Evolutionary conservation across 2,329 filamentous ascomycete genomes (phyloP).

Genomic region (Sclerotinia glacialis): DNA sequence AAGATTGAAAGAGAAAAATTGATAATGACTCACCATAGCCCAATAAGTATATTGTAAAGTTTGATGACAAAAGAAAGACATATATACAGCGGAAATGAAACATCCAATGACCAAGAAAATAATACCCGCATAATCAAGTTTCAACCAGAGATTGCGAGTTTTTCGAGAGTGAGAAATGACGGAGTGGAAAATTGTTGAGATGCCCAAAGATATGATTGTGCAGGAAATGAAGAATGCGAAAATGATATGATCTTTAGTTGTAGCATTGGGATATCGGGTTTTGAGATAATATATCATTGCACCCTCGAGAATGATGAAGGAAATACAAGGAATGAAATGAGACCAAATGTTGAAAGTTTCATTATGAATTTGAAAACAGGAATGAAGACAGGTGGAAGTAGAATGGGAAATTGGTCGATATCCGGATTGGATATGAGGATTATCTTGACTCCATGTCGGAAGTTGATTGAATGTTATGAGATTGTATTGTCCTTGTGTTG

Average conservation of each 20-base stretch:
- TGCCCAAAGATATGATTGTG: slow-evolving; percentile 41
- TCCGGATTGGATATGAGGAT: slow-evolving; percentile 43
- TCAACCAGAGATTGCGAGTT: slow-evolving; percentile 41
- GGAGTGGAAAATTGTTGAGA: slow-evolving; percentile 44
- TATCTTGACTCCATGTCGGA: slow-evolving; percentile 46
- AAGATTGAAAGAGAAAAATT: not conserved
- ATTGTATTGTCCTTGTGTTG: not conserved
- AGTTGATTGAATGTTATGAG: slow-evolving; percentile 37
- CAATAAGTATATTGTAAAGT: slow-evolving; percentile 39
- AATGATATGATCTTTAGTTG: slow-evolving; percentile 41
- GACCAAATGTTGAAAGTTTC: slow-evolving; percentile 47
- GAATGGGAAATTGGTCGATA: slow-evolving; percentile 47
- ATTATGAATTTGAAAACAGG: slow-evolving; percentile 46
- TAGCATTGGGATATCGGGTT: slow-evolving; percentile 39
- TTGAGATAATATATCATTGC: slow-evolving; percentile 37
- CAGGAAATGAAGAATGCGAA: slow-evolving; percentile 44
- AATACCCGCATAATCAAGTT: slow-evolving; percentile 43
- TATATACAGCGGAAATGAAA: slow-evolving; percentile 44
- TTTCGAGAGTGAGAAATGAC: slow-evolving; percentile 43
- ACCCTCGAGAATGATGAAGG: slow-evolving; percentile 40
- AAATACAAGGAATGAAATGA: slow-evolving; percentile 46
- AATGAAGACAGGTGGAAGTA: slow-evolving; percentile 41
- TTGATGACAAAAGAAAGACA: slow-evolving; percentile 44
- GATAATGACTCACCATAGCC: slow-evolving; percentile 38
- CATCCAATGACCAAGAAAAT: slow-evolving; percentile 42